These are phyloP conservation scores for Neurospora sp. DNA, from an alignment of 2,329 filamentous ascomycete genomes.

Conservation along the genomic window DNA sequence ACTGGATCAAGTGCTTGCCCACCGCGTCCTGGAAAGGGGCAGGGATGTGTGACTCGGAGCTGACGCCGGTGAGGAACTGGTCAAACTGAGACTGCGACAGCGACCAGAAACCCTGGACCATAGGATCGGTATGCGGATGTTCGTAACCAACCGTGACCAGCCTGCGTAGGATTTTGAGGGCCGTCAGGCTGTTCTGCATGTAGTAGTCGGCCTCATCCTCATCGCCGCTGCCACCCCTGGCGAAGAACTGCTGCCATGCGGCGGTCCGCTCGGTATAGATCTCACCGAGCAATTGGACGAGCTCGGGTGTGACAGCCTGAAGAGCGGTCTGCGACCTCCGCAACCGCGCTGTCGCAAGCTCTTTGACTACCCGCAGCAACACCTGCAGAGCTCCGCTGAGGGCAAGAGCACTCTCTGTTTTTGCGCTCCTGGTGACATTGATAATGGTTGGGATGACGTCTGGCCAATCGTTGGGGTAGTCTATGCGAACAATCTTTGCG, in stretches of 20 bases:
- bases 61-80: slow-evolving; percentile 59
- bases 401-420: slow-evolving; percentile 50
- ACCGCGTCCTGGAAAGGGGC: slow-evolving; percentile 49
- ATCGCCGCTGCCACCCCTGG: slow-evolving; percentile 42
- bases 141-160: slow-evolving; percentile 77
- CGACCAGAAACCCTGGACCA: slow-evolving; percentile 72
- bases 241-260: slow-evolving; percentile 56
- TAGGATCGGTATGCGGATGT: slow-evolving; percentile 66
- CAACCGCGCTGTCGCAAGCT: slow-evolving; percentile 72
- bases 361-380: slow-evolving; percentile 80
- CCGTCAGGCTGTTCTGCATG: slow-evolving; percentile 67
- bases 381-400: slow-evolving; percentile 66
- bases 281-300: slow-evolving; percentile 68
- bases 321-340: slow-evolving; percentile 66
- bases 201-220: slow-evolving; percentile 49
- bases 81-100: slow-evolving; percentile 69
- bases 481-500: slow-evolving; percentile 80
- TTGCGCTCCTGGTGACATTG: slow-evolving; percentile 50
- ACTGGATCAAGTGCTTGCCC: slow-evolving; percentile 81
- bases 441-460: slow-evolving; percentile 52
- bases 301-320: slow-evolving; percentile 69
- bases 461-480: slow-evolving; percentile 82
- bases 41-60: slow-evolving; percentile 44
- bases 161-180: slow-evolving; percentile 71
- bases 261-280: slow-evolving; percentile 70